A percentile compares a stretch with the other conserved stretches of the same genome.
Conservation (phyloP, 257 asterid species). For the Fraxinus quadrangulata region DNA sequence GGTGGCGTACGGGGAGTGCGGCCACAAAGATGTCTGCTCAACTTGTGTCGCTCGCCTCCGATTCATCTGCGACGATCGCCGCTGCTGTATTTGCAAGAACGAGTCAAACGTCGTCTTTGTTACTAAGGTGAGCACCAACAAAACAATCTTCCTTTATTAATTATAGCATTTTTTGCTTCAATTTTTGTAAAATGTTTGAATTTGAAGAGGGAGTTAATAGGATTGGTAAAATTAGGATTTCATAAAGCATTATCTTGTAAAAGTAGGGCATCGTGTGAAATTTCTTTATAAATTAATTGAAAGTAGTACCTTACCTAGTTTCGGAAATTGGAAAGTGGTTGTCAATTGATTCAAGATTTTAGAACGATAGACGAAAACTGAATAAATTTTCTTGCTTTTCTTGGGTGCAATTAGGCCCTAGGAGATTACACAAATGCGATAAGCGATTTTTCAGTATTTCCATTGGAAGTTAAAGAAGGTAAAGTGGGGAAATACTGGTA, state of each 20-base stretch:
- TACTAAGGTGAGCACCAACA: constrained; percentile 62
- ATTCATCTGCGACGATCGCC: constrained; percentile 90
- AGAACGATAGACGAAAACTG: constrained; percentile 6
- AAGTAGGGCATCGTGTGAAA: background rate
- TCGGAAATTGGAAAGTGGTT: background rate
- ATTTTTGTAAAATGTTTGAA: constrained; percentile 17
- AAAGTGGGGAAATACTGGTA: constrained; percentile 77
- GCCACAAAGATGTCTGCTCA: constrained; percentile 97
- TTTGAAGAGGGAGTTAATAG: constrained; percentile 7
- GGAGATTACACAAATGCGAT: constrained; percentile 80
- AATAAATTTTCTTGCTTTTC: background rate
- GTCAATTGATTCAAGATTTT: constrained; percentile 5
- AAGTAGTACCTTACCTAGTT: background rate
- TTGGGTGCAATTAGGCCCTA: constrained; percentile 54
- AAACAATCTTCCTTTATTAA: background rate
- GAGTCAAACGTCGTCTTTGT: constrained; percentile 68
- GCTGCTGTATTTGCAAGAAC: constrained; percentile 95
- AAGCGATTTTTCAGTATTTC: constrained; percentile 63
- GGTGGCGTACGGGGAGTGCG: constrained; percentile 95
- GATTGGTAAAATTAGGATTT: background rate
- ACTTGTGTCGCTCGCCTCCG: constrained; percentile 99
- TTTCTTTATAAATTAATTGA: background rate
- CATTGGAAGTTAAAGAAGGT: constrained; percentile 75
- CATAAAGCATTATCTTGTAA: background rate
- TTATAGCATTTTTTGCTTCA: background rate